phyloP scores from a whole-genome alignment of 257 asterid species.

The Cordia subcordata region DNA sequence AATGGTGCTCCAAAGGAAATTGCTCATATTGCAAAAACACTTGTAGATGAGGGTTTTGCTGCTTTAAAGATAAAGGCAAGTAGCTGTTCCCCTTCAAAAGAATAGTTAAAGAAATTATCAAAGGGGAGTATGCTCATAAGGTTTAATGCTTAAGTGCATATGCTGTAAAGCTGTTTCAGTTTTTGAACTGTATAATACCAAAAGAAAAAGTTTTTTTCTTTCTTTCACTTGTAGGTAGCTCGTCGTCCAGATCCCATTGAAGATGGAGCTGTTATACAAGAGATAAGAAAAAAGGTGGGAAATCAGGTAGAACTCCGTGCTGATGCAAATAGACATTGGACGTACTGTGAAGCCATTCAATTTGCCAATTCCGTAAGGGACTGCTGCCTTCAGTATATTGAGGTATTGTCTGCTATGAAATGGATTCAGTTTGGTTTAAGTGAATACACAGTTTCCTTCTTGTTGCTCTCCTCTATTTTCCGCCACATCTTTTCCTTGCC shows the following conservation, averaged over 20 bases:
- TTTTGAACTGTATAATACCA: neutral
- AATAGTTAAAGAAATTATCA: neutral
- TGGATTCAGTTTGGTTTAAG: neutral
- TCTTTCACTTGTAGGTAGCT: constrained; percentile 53
- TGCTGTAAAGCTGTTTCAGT: too few species aligned
- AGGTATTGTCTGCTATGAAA: constrained; percentile 40
- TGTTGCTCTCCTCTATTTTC: too few species aligned
- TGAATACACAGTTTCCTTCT: too few species aligned
- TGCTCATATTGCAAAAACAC: constrained; percentile 58
- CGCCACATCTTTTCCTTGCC: too few species aligned
- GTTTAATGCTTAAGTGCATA: neutral
- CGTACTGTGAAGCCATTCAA: constrained; percentile 59
- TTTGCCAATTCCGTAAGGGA: constrained; percentile 67
- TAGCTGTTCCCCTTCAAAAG: neutral
- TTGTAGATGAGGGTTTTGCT: constrained; percentile 76
- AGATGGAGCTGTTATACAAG: constrained; percentile 75
- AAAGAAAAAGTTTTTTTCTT: constrained; percentile 1
- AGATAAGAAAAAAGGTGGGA: constrained; percentile 79
- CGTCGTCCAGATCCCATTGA: constrained; percentile 65
- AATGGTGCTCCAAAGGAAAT: constrained; percentile 64
- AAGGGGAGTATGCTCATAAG: neutral
- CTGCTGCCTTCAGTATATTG: constrained; percentile 77
- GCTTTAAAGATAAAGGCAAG: constrained; percentile 79
- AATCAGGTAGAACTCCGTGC: constrained; percentile 61
- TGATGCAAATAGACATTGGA: constrained; percentile 91